phyloP scores from a whole-genome alignment of 352 stramenopile species.

The Globisporangium barbulae region DNA sequence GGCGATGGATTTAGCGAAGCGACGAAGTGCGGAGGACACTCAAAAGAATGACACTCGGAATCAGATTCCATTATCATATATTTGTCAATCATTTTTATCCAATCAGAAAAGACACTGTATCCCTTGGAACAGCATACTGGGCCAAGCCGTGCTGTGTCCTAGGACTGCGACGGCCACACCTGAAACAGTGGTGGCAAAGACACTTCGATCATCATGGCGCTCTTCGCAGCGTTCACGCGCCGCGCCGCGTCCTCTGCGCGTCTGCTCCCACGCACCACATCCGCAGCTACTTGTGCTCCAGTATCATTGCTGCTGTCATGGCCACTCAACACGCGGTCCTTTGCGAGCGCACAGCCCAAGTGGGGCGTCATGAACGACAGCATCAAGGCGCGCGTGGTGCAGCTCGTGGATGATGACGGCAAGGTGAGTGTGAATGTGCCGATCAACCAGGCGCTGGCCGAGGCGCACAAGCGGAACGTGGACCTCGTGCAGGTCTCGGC shows the following conservation, averaged over 20 bases:
- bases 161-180: background rate
- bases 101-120: background rate
- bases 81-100: background rate
- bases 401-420: constrained; percentile 52
- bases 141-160: background rate
- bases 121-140: background rate
- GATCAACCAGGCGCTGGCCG: constrained; percentile 43
- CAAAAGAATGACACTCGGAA: too few relatives aligned
- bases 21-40: too few relatives aligned
- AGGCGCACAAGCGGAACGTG: constrained; percentile 42
- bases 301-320: background rate
- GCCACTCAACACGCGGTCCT: constrained; percentile 17
- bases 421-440: constrained; percentile 48
- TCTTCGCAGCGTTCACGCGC: background rate
- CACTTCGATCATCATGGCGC: background rate
- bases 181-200: background rate
- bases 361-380: constrained; percentile 56
- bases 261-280: background rate
- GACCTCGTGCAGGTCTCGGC: constrained; percentile 77
- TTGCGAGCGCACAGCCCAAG: constrained; percentile 33
- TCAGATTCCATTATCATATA: too few relatives aligned
- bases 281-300: background rate
- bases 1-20: too few relatives aligned
- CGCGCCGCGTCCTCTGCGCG: background rate
- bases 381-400: constrained; percentile 53